A percentile compares a stretch with the other conserved stretches of the same genome.
These are phyloP conservation scores for Ustilago bromivora DNA, from an alignment of 1,284 basidiomycete genomes.

Conservation along the genomic window DNA sequence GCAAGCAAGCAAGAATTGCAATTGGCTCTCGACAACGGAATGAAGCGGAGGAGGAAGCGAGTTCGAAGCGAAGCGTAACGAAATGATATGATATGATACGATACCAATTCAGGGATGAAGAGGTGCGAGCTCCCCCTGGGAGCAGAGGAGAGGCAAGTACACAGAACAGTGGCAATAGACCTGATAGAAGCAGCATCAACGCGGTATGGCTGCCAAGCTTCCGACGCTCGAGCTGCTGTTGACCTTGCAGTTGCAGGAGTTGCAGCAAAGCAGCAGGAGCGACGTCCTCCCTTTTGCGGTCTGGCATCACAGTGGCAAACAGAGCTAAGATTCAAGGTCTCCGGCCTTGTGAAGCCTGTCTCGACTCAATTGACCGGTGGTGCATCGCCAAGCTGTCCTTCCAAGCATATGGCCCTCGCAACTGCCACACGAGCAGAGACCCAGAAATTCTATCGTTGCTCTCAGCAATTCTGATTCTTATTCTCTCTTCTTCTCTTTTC, in stretches of 20 bases:
- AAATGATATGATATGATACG: background rate
- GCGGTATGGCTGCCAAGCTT: conserved; percentile 46
- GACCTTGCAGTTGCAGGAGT: conserved; percentile 17
- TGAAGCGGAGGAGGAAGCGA: background rate
- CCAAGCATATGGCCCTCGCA: conserved; percentile 2
- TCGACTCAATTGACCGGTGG: background rate
- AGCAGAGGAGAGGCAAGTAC: no score
- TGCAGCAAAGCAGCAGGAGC: background rate
- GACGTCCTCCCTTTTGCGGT: background rate
- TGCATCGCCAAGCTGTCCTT: conserved; percentile 9
- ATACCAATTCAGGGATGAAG: conserved; percentile 5
- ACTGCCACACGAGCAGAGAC: background rate
- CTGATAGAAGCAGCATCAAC: conserved; percentile 6
- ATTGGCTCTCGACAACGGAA: conserved; percentile 13
- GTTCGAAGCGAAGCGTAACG: background rate
- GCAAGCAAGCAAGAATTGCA: background rate
- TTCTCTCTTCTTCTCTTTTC: background rate
- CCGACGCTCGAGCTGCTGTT: conserved; percentile 32
- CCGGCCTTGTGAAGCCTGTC: background rate
- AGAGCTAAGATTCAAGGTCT: background rate
- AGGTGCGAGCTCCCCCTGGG: no score
- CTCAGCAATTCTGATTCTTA: conserved; percentile 3
- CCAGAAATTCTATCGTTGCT: background rate
- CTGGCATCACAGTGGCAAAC: background rate
- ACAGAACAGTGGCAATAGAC: background rate